phyloP scores from a whole-genome alignment of 176 grass and related monocot genomes.

The Pharus latifolius region DNA sequence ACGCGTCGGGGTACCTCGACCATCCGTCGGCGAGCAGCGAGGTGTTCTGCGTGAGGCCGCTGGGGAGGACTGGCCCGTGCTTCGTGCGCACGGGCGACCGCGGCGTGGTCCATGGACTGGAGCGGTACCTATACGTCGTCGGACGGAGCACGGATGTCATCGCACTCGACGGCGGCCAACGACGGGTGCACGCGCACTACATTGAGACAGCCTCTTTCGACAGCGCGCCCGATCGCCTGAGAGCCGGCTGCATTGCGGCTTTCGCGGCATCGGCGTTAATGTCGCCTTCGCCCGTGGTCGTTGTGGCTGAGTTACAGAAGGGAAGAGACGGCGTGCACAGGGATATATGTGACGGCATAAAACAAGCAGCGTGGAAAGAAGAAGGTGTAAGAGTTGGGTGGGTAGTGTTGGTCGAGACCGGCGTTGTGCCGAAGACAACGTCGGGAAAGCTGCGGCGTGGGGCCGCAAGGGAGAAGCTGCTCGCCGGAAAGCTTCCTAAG shows the following conservation, averaged over 20 bases:
- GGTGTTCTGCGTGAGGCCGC: conserved; percentile 26
- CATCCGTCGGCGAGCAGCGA: conserved; percentile 38
- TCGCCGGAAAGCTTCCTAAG: conserved; percentile 7
- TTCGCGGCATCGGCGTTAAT: neutral
- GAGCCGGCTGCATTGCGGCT: conserved; percentile 29
- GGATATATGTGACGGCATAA: conserved; percentile 22
- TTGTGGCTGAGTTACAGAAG: conserved; percentile 28
- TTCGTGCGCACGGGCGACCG: conserved; percentile 53
- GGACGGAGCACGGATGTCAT: conserved; percentile 22
- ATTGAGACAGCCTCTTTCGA: conserved; percentile 18
- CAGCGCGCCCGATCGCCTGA: neutral
- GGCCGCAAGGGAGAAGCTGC: conserved; percentile 29
- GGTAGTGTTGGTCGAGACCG: conserved; percentile 29
- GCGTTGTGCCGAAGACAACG: conserved; percentile 44
- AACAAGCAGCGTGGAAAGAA: conserved; percentile 3
- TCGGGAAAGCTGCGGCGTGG: conserved; percentile 53
- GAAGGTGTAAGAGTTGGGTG: conserved; percentile 17
- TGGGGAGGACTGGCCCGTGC: conserved; percentile 4
- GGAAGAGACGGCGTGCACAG: neutral
- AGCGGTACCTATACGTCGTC: conserved; percentile 36
- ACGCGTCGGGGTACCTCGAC: conserved; percentile 49
- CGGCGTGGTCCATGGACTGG: conserved; percentile 14
- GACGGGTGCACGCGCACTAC: conserved; percentile 30
- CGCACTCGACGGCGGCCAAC: neutral
- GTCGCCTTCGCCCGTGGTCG: neutral